Base-by-base conservation (phyloP, 805 yeast species). In the Starmerella riodocensis region DNA sequence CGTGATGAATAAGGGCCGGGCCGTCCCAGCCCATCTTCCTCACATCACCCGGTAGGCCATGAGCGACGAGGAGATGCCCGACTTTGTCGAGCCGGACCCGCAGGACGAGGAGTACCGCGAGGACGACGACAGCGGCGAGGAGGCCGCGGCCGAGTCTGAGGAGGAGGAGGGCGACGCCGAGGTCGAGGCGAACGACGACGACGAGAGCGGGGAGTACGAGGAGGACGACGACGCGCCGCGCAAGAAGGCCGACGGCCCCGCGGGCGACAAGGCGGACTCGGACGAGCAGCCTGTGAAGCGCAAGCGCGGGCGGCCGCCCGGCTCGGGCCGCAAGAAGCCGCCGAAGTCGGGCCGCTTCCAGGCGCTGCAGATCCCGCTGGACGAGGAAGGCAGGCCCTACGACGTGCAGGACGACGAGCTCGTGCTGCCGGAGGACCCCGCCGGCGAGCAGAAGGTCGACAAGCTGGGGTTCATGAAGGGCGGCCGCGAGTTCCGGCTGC, bases 371-470 rank as follows among this genome's bases (percentile, higher is more conserved):
- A 40, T 57, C 33, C 71, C 71, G 4, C 63, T 70, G 28, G 85
- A 80, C 53, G 80, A 72, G 32, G 71, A 74, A 21, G 93, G 93
- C 2, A 71, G 74, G 41, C 76, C 78, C 13, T 62, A 74, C 38
- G 66, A 67, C 22, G 67, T 86, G 5, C 64, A 63, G 18, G 71
- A 78, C 53, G 94, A 85, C 55, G 96, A 88, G 63, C 76, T 78
- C 32, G 74, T 71, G 6, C 66, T 84, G 13, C 78, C 78, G 1
- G 78, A 70, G 46, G 96, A 88, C 58, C 71, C 74, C 6, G 73
- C 72, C 41, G 97, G 96, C 36, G 81, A 78, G 43, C 66, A 58
- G 7, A 88, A 88, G 57, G 72, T 88, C 28, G 75, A 73, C 49
- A 65, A 56, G 29, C 55, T 68, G 43, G 97, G 97, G 22, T 66